Percentiles rank a stretch among this genome's conserved stretches.
These are phyloP conservation scores for Vachellia pachyceras DNA, from an alignment of 306 rosid species.

Conservation along the genomic window DNA sequence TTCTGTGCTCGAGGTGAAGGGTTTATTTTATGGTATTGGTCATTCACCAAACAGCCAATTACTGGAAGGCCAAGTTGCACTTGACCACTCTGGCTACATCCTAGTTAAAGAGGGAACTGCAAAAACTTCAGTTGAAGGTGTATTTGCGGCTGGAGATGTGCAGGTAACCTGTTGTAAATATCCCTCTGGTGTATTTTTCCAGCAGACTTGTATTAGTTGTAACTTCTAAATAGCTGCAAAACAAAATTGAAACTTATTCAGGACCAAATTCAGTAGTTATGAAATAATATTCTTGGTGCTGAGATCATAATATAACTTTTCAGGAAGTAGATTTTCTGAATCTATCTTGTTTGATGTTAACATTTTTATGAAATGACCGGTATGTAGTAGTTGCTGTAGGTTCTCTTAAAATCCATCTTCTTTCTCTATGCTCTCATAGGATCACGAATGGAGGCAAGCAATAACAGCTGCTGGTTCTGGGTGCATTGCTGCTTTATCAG, in stretches of 20 bases:
- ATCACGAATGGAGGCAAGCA: constrained; percentile 99
- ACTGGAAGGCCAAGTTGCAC: constrained; percentile 85
- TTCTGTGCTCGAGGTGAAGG: constrained; percentile 83
- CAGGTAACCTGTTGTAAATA: constrained; percentile 63
- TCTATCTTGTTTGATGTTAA: constrained; percentile 28
- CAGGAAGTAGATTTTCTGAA: constrained; percentile 27
- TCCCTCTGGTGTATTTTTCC: neutral
- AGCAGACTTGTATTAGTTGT: neutral
- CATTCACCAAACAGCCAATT: constrained; percentile 88
- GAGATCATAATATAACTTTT: constrained; percentile 9
- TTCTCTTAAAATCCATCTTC: constrained; percentile 10
- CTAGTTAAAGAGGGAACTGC: constrained; percentile 76
- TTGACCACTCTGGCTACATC: constrained; percentile 75
- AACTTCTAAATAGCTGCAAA: neutral
- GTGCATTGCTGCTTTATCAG: constrained; percentile 92
- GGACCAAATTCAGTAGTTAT: neutral
- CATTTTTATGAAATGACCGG: neutral
- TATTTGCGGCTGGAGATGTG: constrained; percentile 95
- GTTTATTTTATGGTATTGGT: constrained; percentile 94
- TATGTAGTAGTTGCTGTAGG: constrained; percentile 5
- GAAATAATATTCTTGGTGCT: neutral
- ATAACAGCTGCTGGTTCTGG: constrained; percentile 98
- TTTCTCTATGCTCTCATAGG: constrained; percentile 49
- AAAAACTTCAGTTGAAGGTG: constrained; percentile 85
- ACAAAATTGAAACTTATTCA: neutral